Conservation (phyloP, 2,329 filamentous ascomycete genomes). For the Aureobasidium vineae region DNA sequence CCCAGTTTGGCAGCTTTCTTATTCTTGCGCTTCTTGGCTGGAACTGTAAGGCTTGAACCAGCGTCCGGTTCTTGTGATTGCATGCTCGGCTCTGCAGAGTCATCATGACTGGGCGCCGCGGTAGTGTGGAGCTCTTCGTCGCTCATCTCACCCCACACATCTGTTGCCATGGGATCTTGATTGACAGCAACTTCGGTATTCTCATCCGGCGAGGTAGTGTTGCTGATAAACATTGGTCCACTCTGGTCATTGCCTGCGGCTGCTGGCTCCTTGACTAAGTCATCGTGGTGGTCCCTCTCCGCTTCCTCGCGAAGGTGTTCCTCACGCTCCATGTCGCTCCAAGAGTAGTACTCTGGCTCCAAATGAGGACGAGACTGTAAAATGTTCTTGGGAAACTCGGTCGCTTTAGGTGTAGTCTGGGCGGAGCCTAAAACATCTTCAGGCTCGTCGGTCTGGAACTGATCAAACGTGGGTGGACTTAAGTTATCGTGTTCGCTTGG, state of each 20-base stretch:
- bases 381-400: slow-evolving; percentile 43
- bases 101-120: background rate
- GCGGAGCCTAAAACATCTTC: slow-evolving; percentile 59
- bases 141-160: slow-evolving; percentile 25
- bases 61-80: background rate
- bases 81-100: background rate
- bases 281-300: background rate
- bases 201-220: background rate
- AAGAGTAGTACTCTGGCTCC: slow-evolving; percentile 41
- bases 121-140: background rate
- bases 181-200: background rate
- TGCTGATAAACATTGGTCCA: background rate
- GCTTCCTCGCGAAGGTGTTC: slow-evolving; percentile 33
- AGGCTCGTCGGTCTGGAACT: background rate
- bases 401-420: slow-evolving; percentile 67
- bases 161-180: slow-evolving; percentile 22
- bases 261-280: background rate
- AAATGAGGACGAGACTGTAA: slow-evolving; percentile 29
- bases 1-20: slow-evolving; percentile 33
- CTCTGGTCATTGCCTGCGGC: background rate
- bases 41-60: background rate
- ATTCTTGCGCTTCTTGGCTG: slow-evolving; percentile 38
- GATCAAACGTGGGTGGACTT: background rate
- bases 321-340: slow-evolving; percentile 40
- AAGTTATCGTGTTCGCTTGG: slow-evolving; percentile 33